phyloP scores from a whole-genome alignment of 805 yeast species.

The Lipomyces sp. region DNA sequence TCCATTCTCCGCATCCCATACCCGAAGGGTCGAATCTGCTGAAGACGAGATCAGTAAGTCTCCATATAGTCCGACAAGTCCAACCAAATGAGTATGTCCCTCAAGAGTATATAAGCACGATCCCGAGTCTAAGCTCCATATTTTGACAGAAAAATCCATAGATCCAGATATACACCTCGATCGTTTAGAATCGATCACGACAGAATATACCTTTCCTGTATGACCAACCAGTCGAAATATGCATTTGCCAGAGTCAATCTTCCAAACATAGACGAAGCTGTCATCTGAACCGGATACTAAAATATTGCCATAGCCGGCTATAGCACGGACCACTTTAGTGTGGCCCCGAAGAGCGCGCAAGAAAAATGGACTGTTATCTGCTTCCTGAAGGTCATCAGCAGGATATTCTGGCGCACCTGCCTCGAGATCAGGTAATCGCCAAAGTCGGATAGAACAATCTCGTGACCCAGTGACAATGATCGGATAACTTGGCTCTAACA shows the following conservation, averaged over 20 bases:
- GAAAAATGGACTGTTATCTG: slow-evolving; percentile 63
- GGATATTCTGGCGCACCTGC: no score
- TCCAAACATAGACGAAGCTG: slow-evolving; percentile 90
- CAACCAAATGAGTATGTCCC: slow-evolving; percentile 91
- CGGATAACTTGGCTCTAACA: slow-evolving; percentile 39
- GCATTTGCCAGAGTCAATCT: slow-evolving; percentile 72
- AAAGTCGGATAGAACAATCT: no score
- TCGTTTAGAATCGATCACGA: slow-evolving; percentile 75
- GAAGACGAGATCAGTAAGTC: slow-evolving; percentile 89
- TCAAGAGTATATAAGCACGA: slow-evolving; percentile 68
- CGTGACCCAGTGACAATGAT: no score
- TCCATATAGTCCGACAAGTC: slow-evolving; percentile 76
- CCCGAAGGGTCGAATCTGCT: slow-evolving; percentile 87
- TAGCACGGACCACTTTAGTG: slow-evolving; percentile 79
- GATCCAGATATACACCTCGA: slow-evolving; percentile 88
- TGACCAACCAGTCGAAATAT: slow-evolving; percentile 57
- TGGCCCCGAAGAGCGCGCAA: slow-evolving; percentile 75
- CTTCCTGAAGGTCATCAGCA: no score
- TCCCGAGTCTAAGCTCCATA: slow-evolving; percentile 88
- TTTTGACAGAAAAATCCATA: slow-evolving; percentile 82
- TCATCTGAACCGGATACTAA: slow-evolving; percentile 92
- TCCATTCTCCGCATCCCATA: slow-evolving; percentile 87
- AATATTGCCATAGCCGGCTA: slow-evolving; percentile 81
- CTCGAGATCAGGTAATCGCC: slow-evolving; percentile 21
- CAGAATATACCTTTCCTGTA: slow-evolving; percentile 79